phyloP scores from a whole-genome alignment of 495 filamentous ascomycete genomes.

The Massariosphaeria phaeospora region DNA sequence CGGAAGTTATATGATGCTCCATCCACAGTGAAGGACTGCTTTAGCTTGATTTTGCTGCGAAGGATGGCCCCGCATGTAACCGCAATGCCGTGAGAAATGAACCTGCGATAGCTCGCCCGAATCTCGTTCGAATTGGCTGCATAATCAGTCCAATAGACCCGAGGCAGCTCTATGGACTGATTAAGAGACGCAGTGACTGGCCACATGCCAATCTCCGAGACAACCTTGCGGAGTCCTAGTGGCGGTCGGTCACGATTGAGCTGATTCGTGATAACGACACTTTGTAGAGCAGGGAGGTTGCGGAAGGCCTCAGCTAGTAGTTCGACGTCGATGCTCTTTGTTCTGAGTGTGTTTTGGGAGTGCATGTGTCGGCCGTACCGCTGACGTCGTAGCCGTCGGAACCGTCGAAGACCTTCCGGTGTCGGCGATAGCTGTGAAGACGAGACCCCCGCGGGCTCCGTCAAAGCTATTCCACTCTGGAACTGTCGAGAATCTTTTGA shows the following conservation, averaged over 20 bases:
- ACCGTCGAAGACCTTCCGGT: neutral
- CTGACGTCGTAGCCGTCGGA: neutral
- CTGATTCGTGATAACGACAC: neutral
- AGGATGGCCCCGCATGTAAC: neutral
- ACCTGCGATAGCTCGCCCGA: neutral
- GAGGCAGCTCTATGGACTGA: neutral
- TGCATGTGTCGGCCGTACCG: neutral
- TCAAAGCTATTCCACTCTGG: too few relatives aligned
- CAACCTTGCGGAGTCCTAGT: neutral
- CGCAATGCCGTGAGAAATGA: neutral
- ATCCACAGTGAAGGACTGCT: neutral
- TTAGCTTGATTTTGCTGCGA: neutral
- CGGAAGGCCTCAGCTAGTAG: slow-evolving; percentile 4
- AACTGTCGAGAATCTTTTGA: too few relatives aligned
- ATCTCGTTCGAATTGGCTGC: neutral
- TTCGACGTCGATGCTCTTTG: slow-evolving; percentile 1
- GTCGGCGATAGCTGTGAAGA: too few relatives aligned
- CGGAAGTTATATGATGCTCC: neutral
- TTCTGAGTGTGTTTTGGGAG: slow-evolving; percentile 9
- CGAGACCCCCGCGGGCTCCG: too few relatives aligned
- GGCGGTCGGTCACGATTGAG: neutral
- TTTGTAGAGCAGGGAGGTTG: slow-evolving; percentile 3
- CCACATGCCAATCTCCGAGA: neutral
- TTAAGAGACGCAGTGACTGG: neutral
- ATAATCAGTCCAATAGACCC: too few relatives aligned